Evolutionary conservation across 495 filamentous ascomycete genomes (phyloP).

Genomic region (Cercophora scortea): DNA sequence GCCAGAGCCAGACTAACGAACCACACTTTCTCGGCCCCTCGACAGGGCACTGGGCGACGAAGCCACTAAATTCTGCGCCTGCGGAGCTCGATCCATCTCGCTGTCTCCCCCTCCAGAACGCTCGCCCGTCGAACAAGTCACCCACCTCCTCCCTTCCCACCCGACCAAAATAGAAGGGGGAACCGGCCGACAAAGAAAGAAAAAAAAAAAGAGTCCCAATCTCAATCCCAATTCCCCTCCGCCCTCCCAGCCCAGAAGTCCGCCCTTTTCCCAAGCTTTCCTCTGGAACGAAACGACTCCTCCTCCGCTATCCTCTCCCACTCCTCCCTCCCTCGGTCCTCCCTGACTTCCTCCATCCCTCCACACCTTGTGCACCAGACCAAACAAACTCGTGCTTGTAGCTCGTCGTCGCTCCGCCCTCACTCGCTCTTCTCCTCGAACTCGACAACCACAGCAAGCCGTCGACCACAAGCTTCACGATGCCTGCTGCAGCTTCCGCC

Average conservation of each 20-base stretch:
- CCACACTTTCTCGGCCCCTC: conserved; percentile 1
- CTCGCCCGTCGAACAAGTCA: neutral
- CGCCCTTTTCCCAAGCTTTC: neutral
- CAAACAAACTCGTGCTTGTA: too few relatives aligned
- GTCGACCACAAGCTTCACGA: conserved; percentile 15
- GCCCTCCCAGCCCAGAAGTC: too few relatives aligned
- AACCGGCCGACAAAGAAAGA: neutral
- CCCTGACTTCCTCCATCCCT: too few relatives aligned
- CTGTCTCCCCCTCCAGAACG: neutral
- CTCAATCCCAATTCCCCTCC: neutral
- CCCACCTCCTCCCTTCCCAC: conserved; percentile 1
- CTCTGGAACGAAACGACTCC: conserved; percentile 8
- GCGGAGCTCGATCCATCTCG: conserved; percentile 12
- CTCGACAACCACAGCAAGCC: conserved; percentile 4
- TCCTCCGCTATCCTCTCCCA: neutral
- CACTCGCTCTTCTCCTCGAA: neutral
- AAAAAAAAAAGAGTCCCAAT: conserved; percentile 1
- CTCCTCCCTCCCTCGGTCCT: too few relatives aligned
- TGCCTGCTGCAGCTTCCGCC: conserved; percentile 35
- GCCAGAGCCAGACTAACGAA: too few relatives aligned
- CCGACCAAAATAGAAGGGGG: conserved; percentile 12
- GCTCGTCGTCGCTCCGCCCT: neutral
- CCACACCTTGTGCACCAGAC: too few relatives aligned
- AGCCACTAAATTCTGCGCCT: conserved; percentile 9
- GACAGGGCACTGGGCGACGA: neutral